These are phyloP conservation scores for Farysia itapuensis DNA, from an alignment of 1,284 basidiomycete species.

Conservation along the genomic window DNA sequence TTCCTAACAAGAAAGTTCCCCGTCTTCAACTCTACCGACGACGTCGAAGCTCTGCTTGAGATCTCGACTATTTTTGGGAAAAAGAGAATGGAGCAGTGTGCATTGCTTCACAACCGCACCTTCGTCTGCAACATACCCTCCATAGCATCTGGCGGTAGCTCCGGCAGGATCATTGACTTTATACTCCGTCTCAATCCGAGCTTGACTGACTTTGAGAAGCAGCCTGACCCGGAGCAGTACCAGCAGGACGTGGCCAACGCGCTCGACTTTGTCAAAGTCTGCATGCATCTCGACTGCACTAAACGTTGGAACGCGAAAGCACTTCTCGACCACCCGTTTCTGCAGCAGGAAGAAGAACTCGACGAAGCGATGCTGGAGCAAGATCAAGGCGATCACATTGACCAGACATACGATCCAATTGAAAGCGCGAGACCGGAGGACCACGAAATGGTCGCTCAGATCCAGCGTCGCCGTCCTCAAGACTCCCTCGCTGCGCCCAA, in stretches of 20 bases:
- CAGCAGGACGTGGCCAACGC: conserved; percentile 43
- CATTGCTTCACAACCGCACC: conserved; percentile 73
- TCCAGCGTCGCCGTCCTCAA: no score
- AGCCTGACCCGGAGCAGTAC: conserved; percentile 48
- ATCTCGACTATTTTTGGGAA: conserved; percentile 85
- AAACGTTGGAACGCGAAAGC: conserved; percentile 46
- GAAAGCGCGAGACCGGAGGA: no score
- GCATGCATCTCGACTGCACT: conserved; percentile 54
- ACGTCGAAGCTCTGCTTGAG: conserved; percentile 93
- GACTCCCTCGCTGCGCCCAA: no score
- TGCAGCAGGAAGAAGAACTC: conserved; percentile 15
- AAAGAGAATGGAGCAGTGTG: conserved; percentile 79
- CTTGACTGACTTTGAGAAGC: conserved; percentile 30
- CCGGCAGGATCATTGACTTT: conserved; percentile 43
- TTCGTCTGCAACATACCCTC: conserved; percentile 51
- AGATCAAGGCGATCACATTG: conserved; percentile 3
- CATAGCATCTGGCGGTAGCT: conserved; percentile 19
- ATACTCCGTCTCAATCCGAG: conserved; percentile 50
- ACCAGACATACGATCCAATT: no score
- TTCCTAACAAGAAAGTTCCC: conserved; percentile 92
- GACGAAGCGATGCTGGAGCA: conserved; percentile 7
- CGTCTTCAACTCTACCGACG: conserved; percentile 89
- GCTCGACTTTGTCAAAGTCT: conserved; percentile 48
- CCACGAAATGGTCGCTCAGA: no score
- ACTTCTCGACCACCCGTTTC: conserved; percentile 49